A percentile compares a stretch with the other conserved stretches of the same genome.
Evolutionary conservation across 1,139 yeast genomes (phyloP).

Genomic region (Scheffersomyces titani): DNA sequence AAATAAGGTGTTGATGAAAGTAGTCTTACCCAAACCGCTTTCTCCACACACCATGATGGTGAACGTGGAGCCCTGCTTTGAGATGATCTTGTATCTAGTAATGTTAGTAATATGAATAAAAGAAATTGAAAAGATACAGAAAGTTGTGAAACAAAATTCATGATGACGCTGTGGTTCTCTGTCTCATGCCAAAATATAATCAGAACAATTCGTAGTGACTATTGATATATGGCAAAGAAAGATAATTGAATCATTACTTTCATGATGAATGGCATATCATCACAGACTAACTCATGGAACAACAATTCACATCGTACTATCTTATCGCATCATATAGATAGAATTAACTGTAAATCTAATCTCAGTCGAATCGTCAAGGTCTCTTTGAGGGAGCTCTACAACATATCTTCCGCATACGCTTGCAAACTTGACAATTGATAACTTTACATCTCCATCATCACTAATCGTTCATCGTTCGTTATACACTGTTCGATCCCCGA

Average conservation of each 20-base stretch:
- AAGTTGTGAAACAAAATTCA: not conserved
- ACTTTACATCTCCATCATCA: not conserved
- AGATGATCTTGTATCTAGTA: slow-evolving; percentile 76
- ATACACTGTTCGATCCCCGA: not conserved
- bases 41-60: slow-evolving; percentile 97
- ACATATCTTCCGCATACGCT: not conserved
- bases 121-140: not conserved
- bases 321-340: not conserved
- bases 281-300: too few species aligned
- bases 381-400: not conserved
- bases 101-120: slow-evolving; percentile 14
- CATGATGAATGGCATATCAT: not conserved
- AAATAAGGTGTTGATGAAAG: slow-evolving; percentile 90
- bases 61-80: slow-evolving; percentile 85
- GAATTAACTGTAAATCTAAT: too few species aligned
- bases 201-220: not conserved
- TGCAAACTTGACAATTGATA: not conserved
- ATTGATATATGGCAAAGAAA: not conserved
- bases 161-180: not conserved
- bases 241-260: not conserved
- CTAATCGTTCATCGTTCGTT: not conserved
- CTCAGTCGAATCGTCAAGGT: not conserved
- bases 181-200: not conserved
- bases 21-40: slow-evolving; percentile 91
- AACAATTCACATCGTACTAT: not conserved